Evolutionary conservation across 441 rosid genomes (phyloP), one percentile per base, ranked within the genome.

Genomic region (Croton setiger): DNA sequence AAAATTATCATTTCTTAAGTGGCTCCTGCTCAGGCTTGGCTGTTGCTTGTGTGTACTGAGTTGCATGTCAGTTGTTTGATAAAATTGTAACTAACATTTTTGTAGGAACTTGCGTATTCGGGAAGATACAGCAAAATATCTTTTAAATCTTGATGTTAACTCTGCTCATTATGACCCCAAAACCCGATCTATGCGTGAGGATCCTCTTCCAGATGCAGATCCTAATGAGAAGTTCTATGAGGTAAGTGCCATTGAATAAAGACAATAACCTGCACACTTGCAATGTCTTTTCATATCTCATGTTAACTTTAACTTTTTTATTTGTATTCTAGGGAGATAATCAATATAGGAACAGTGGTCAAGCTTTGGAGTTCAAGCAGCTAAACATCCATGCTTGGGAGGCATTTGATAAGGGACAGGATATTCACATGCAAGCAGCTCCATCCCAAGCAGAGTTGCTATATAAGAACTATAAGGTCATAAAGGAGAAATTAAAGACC

Each of bases 401-500:
- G 78, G 94, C 91, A 23, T 89, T 89, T 85, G 96, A 93, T 2
- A 94, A 94, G 80, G 97, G 97, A 52, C 96, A 88, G 74, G 96
- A 90, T 78, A 81, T 92, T 69, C 97, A 93, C 75, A 84, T 89
- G 92, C 94, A 93, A 82, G 92, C 90, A 5, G 96, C 97, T 69
- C 98, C 96, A 33, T 89, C 94, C 21, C 97, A 93, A 75, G 97
- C 98, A 67, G 93, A 91, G 56, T 73, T 89, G 61, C 84, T 90
- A 0, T 86, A 80, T 67, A 84, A 81, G 80, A 94, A 83, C 63
- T 86, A 73, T 52, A 79, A 85, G 82, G 83, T 87, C 70, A 85
- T 82, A 12, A 85, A 86, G 82, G 92, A 90, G 72, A 92, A 86
- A 49, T 56, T 92, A 76, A 85, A 89, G 76, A 78, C 84, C 8